Evolutionary conservation across 306 rosid species (phyloP), one percentile per base, ranked within the genome.

Genomic region (Quercus ilex): DNA sequence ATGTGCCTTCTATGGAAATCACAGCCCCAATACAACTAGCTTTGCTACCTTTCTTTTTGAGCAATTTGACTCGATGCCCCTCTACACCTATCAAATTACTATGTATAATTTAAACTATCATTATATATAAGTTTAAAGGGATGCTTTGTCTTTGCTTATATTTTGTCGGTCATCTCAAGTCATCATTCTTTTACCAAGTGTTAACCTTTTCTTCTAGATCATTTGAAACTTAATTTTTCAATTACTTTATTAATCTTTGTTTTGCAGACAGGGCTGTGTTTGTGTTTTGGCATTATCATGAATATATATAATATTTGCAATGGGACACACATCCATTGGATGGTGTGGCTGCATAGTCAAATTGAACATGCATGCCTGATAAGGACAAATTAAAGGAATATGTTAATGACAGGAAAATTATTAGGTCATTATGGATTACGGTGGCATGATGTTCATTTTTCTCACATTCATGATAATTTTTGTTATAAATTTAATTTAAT

Each of bases 1-100:
- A 88, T 92, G 97, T 92, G 53, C 88, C 91, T 89, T 89, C 80
- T 83, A 20, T 60, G 86, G 91, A 84, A 85, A 80, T 92, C 89
- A 85, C 86, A 73, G 83, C 87, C 88, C 82, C 77, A 70, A 5
- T 68, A 62, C 79, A 64, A 56, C 86, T 78, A 75, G 38, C 84
- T 71, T 71, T 73, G 46, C 70, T 68, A 31, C 78, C 68, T 77
- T 49, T 71, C 69, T 77, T 38, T 53, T 33, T 30, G 20, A 8
- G 1, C 67, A 1, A 55, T n/a, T n/a, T 86, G 55, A 63, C 85
- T 4, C 11, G 58, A 53, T 57, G 67, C 49, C 86, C 87, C 88
- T 76, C 60, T 25, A 26, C 3, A 3, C 33, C 4, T 46, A 23
- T 62, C 55, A 15, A 9, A 4, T 75, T 31, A 28, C 20, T 11